Evolutionary conservation across 495 filamentous ascomycete species (phyloP), one percentile per base, ranked within the genome.

Genomic region (Talaromyces proteolyticus): DNA sequence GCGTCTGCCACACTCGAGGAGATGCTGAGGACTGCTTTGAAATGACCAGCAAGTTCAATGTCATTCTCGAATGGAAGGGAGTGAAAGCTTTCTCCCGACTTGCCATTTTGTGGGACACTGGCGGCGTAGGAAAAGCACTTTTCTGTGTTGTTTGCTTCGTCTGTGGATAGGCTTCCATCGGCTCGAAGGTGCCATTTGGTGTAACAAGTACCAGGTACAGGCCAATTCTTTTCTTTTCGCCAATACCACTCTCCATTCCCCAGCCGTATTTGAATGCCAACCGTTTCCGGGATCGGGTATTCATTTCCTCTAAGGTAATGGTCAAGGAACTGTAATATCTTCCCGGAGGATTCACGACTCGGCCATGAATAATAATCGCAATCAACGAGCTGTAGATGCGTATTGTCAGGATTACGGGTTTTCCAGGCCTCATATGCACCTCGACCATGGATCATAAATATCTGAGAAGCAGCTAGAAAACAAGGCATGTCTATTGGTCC

Each of bases 201-300:
- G 18, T 42, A 42, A 17, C 19, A 8, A 10, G 18, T 42, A 18
- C 40, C 40, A 8, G 40, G 40, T 20, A 42, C 40, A 19, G 40
- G 40, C 40, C 40, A 42, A 17, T 16, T 42, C 40, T 20, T 20
- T 42, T 42, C 40, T 42, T 42, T 42, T 8, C 40, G 40, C 40
- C 40, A 42, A 42, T 42, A 42, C 40, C 40, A 42, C 19, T 42
- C 16, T 42, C 40, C 40, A 42, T 42, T 18, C 10, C 40, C 40
- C 40, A 42, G 40, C 19, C 40, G 40, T 16, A 42, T 17, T 20
- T 42, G 40, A 42, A 42, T 42, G 40, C 40, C 40, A 16, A 42
- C 40, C 19, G n/a, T 42, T 20, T 42, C 40, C 16, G 40, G 40
- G 10, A 10, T 19, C 10, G 40, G 40, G 19, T 16, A 17, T 16